phyloP scores from a whole-genome alignment of 768 basidiomycete genomes.

The Calocera viscosa region DNA sequence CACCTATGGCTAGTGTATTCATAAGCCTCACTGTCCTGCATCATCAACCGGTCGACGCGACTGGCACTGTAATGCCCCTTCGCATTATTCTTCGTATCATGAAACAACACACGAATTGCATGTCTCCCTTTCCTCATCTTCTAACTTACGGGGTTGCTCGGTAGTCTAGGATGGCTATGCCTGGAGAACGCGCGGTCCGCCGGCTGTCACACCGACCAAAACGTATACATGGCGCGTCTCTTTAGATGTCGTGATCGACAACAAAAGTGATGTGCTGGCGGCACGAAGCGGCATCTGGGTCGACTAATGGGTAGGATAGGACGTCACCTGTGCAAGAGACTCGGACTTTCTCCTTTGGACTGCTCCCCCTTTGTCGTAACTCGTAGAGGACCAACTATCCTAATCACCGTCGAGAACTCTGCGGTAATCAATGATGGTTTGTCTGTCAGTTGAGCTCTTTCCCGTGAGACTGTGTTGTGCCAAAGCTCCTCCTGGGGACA shows the following conservation, averaged over 20 bases:
- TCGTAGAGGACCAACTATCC: neutral
- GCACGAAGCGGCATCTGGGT: neutral
- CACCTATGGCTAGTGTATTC: constrained; percentile 2
- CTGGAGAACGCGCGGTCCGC: neutral
- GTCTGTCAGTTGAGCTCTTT: too few species aligned
- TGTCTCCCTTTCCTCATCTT: neutral
- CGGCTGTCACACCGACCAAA: neutral
- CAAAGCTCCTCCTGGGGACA: too few species aligned
- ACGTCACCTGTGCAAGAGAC: neutral
- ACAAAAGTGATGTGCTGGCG: constrained; percentile 1
- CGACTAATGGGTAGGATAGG: constrained; percentile 1
- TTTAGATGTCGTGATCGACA: neutral
- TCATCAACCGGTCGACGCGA: neutral
- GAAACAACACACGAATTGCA: constrained; percentile 7
- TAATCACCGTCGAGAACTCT: neutral
- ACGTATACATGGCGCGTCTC: neutral
- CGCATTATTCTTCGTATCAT: neutral
- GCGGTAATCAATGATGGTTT: neutral
- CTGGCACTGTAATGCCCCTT: neutral
- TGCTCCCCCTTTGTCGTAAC: neutral
- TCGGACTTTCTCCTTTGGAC: constrained; percentile 7
- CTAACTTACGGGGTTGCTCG: constrained; percentile 1
- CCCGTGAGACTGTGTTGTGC: too few species aligned
- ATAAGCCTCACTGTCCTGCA: neutral
- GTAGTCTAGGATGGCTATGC: neutral